Conservation (phyloP, 2,329 filamentous ascomycete species). For the Aspergillus viridinutans region DNA sequence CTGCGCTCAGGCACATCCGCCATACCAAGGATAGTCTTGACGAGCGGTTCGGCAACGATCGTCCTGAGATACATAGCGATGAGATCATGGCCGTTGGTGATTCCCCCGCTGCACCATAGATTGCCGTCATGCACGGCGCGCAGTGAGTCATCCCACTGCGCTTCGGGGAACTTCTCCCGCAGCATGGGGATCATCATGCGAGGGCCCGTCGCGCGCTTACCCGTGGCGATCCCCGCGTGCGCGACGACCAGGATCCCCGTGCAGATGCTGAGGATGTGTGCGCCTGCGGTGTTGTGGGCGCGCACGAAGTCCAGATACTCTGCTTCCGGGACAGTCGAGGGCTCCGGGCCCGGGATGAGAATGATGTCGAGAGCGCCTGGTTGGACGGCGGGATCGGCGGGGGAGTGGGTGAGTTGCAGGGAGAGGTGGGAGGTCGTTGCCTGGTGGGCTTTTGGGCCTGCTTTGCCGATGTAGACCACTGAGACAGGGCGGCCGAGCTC, state of each 20-base stretch:
- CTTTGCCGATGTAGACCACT: constrained; percentile 28
- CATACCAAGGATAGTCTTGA: constrained; percentile 30
- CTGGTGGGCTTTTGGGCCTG: constrained; percentile 10
- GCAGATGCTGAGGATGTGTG: constrained; percentile 24
- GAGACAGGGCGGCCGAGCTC: constrained; percentile 21
- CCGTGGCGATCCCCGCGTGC: constrained; percentile 21
- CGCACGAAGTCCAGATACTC: constrained; percentile 29
- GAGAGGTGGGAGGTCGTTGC: constrained; percentile 25
- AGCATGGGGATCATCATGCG: constrained; percentile 18
- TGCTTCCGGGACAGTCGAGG: constrained; percentile 21
- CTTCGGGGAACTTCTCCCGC: constrained; percentile 20
- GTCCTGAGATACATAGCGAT: constrained; percentile 18
- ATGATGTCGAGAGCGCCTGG: constrained; percentile 36
- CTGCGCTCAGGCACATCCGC: constrained; percentile 30
- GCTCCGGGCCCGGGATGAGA: constrained; percentile 37
- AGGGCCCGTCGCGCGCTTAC: constrained; percentile 19
- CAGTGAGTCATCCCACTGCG: constrained; percentile 17
- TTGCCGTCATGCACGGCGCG: constrained; percentile 21
- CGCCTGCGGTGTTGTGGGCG: constrained; percentile 25
- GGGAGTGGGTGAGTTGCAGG: constrained; percentile 25
- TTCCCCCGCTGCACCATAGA: constrained; percentile 23
- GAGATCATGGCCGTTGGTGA: constrained; percentile 26
- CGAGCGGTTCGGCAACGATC: constrained; percentile 20
- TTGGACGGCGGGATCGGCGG: constrained; percentile 25
- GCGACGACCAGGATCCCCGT: constrained; percentile 20